A percentile compares a stretch with the other conserved stretches of the same genome.
Evolutionary conservation across 1,284 basidiomycete genomes (phyloP).

Genomic region (Kwoniella shivajii): DNA sequence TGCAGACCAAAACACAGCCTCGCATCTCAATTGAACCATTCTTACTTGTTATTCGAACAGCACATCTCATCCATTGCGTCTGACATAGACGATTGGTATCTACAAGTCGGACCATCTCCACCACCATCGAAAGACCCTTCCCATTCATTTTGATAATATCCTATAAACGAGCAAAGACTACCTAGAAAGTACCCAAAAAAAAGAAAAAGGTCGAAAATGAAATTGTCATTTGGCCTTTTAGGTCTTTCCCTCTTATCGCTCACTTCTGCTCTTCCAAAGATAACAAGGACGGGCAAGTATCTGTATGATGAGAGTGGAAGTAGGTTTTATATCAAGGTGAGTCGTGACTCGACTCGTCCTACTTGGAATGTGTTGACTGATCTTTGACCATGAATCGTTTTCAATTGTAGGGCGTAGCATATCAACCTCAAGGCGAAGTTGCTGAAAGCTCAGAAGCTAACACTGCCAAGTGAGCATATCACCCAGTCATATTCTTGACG

Average conservation of each 20-base stretch:
- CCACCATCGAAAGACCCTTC: too few species aligned
- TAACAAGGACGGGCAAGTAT: constrained; percentile 61
- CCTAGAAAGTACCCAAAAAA: too few species aligned
- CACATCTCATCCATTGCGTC: too few species aligned
- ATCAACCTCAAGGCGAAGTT: constrained; percentile 76
- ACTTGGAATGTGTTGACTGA: too few species aligned
- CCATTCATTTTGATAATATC: too few species aligned
- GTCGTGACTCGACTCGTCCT: constrained; percentile 10
- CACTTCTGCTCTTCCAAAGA: constrained; percentile 40
- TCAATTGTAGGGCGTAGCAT: constrained; percentile 70
- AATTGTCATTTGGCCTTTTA: constrained; percentile 2
- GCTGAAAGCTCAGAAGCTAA: constrained; percentile 58
- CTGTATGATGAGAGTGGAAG: constrained; percentile 71
- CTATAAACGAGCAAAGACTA: too few species aligned
- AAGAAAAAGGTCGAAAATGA: not conserved
- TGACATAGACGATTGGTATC: too few species aligned
- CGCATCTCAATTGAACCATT: too few species aligned
- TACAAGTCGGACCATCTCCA: too few species aligned
- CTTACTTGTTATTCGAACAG: too few species aligned
- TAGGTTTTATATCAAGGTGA: constrained; percentile 79
- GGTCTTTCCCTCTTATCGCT: constrained; percentile 6
- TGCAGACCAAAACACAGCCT: too few species aligned
- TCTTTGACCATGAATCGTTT: too few species aligned
- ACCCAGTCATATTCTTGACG: not conserved
- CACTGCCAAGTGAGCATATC: constrained; percentile 52